Conservation (phyloP, 306 rosid genomes). For the Mimosa bimucronata region DNA sequence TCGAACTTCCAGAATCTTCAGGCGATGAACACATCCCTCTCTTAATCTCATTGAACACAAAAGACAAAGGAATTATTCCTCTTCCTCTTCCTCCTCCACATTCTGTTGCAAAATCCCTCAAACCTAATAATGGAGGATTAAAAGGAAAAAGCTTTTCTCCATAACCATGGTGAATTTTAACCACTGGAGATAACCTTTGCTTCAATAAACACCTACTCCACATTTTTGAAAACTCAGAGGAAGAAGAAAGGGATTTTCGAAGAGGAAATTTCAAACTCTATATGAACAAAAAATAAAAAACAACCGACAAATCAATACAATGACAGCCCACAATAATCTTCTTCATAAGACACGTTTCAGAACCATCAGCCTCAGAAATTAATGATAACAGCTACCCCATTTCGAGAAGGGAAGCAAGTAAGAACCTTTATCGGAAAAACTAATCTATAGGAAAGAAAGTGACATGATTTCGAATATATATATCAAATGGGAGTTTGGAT, state of each 20-base stretch:
- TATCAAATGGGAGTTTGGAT: neutral
- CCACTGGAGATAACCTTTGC: slow-evolving; percentile 37
- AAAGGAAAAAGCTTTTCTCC: slow-evolving; percentile 34
- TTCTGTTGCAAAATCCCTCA: slow-evolving; percentile 33
- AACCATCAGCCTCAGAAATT: neutral
- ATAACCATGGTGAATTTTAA: slow-evolving; percentile 35
- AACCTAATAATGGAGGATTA: slow-evolving; percentile 35
- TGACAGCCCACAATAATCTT: slow-evolving; percentile 8
- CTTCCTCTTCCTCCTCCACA: slow-evolving; percentile 33
- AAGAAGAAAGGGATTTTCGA: neutral
- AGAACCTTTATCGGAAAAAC: neutral
- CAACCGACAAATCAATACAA: neutral
- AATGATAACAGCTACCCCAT: slow-evolving; percentile 20
- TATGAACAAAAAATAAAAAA: slow-evolving; percentile 25
- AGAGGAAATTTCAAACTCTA: neutral
- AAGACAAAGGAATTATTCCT: slow-evolving; percentile 31
- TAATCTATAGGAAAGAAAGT: neutral
- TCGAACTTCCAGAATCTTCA: neutral
- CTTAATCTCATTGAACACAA: slow-evolving; percentile 32
- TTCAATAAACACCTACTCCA: slow-evolving; percentile 45
- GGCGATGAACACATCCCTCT: slow-evolving; percentile 43
- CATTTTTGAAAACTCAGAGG: slow-evolving; percentile 40
- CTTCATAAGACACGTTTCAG: slow-evolving; percentile 1
- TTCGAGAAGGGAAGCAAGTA: slow-evolving; percentile 6
- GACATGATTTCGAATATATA: neutral